Conservation (phyloP, 83 land plant species). For the Diphasiastrum complanatum region DNA sequence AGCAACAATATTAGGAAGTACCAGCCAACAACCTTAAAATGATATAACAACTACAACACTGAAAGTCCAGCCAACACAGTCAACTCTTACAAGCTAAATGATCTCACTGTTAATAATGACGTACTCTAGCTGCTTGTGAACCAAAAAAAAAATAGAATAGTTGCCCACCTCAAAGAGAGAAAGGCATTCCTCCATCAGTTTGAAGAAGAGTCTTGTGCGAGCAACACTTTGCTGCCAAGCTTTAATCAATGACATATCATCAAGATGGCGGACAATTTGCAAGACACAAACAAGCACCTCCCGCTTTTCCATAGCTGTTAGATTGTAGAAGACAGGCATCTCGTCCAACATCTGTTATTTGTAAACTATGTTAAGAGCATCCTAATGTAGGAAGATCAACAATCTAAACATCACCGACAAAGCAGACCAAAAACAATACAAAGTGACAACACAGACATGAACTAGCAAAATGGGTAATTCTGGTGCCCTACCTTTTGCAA, state of each 20-base stretch:
- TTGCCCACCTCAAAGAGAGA: constrained; percentile 75
- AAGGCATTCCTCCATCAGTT: constrained; percentile 88
- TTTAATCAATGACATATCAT: constrained; percentile 82
- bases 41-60: too few species aligned
- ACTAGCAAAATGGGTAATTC: too few species aligned
- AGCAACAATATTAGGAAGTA: too few species aligned
- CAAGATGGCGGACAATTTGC: constrained; percentile 84
- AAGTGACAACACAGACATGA: too few species aligned
- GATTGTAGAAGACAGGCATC: constrained; percentile 95
- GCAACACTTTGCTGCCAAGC: constrained; percentile 98
- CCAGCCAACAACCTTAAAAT: too few species aligned
- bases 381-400: background rate
- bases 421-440: too few species aligned
- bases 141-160: background rate
- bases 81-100: background rate
- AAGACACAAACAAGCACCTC: constrained; percentile 71
- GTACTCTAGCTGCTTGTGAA: background rate
- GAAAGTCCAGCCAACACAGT: too few species aligned
- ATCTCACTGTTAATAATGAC: background rate
- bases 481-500: too few species aligned
- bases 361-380: background rate
- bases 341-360: constrained; percentile 84
- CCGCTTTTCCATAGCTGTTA: constrained; percentile 76
- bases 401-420: background rate
- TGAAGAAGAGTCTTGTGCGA: constrained; percentile 93